Evolutionary conservation across 2,329 filamentous ascomycete genomes (phyloP).

Genomic region (Hypomyces rosellus): DNA sequence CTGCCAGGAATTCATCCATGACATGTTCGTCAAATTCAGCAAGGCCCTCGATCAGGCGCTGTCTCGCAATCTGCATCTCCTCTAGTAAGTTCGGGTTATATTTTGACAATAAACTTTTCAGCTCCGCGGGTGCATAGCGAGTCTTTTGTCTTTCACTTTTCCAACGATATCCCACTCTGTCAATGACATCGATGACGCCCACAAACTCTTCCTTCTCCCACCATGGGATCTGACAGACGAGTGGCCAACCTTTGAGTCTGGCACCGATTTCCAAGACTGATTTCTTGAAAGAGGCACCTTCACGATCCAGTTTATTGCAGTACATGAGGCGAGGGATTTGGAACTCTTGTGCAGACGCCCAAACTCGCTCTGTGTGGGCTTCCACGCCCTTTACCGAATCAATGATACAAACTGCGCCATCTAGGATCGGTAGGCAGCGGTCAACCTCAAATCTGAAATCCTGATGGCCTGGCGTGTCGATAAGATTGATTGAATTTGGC

Average conservation of each 20-base stretch:
- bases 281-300: conserved; percentile 71
- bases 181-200: conserved; percentile 79
- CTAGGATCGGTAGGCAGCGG: conserved; percentile 78
- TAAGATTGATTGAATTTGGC: conserved; percentile 75
- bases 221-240: conserved; percentile 93
- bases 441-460: conserved; percentile 97
- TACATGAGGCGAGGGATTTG: conserved; percentile 74
- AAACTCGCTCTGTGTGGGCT: conserved; percentile 94
- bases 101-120: conserved; percentile 34
- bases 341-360: conserved; percentile 82
- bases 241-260: conserved; percentile 74
- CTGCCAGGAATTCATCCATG: conserved; percentile 76
- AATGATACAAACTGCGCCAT: conserved; percentile 87
- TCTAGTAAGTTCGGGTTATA: conserved; percentile 47
- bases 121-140: conserved; percentile 22
- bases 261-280: conserved; percentile 81
- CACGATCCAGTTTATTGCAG: conserved; percentile 73
- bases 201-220: conserved; percentile 76
- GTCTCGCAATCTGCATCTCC: conserved; percentile 70
- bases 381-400: conserved; percentile 92
- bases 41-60: conserved; percentile 72
- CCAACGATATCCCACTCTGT: conserved; percentile 71
- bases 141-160: conserved; percentile 37
- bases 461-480: conserved; percentile 93
- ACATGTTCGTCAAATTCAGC: conserved; percentile 85